Conservation (phyloP, 176 grass and related monocot genomes). For the Ensete glaucum region DNA sequence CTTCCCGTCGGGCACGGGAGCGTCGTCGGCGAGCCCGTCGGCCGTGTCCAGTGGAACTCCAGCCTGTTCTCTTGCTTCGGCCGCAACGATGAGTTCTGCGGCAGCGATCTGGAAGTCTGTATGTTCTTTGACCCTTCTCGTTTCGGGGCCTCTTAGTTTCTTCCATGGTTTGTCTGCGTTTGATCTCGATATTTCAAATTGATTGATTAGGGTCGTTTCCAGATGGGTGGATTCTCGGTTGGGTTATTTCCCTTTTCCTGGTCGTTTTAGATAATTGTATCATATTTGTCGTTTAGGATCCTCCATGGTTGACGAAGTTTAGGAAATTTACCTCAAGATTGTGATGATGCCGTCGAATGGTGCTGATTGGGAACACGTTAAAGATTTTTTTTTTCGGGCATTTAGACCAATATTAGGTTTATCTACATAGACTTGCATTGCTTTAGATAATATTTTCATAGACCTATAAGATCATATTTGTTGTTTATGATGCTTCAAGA, state of each 20-base stretch:
- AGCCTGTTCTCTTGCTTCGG: constrained; percentile 70
- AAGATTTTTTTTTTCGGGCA: too few species aligned
- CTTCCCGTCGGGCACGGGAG: constrained; percentile 29
- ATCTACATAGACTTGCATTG: too few species aligned
- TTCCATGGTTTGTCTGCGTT: neutral
- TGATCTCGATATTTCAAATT: neutral
- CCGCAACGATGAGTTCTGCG: constrained; percentile 76
- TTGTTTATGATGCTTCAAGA: too few species aligned
- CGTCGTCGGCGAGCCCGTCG: constrained; percentile 54
- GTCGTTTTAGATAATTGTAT: neutral
- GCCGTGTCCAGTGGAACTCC: constrained; percentile 60
- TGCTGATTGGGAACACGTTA: too few species aligned
- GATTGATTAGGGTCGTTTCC: neutral
- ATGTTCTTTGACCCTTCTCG: constrained; percentile 25
- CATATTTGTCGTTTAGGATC: neutral
- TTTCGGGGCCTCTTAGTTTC: neutral
- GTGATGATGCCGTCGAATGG: too few species aligned
- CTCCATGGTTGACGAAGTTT: too few species aligned
- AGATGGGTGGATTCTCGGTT: neutral
- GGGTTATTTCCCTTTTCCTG: too few species aligned
- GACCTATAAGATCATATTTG: too few species aligned
- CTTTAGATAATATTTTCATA: too few species aligned
- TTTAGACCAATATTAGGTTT: too few species aligned
- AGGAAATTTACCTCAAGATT: too few species aligned
- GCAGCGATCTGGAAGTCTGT: constrained; percentile 99